These are phyloP conservation scores for Coemansia sp. DNA, from an alignment of 192 early-diverging fungal genomes.

Conservation along the genomic window DNA sequence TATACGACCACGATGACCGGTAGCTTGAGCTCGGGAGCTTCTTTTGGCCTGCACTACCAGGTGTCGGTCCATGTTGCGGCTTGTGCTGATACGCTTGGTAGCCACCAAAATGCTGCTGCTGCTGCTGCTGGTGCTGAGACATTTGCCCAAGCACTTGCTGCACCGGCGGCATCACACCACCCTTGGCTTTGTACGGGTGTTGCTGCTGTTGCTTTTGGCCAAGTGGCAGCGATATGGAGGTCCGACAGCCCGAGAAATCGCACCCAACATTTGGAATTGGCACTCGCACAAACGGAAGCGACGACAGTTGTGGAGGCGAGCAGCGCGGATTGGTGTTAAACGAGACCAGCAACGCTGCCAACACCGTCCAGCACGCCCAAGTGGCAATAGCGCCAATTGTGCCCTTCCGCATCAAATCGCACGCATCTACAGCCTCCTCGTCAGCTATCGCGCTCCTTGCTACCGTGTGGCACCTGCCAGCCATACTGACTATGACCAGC, in stretches of 20 bases:
- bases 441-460: constrained; percentile 7
- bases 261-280: neutral
- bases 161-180: neutral
- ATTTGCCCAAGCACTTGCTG: constrained; percentile 8
- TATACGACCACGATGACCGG: constrained; percentile 49
- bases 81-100: constrained; percentile 6
- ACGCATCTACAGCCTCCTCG: constrained; percentile 7
- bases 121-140: neutral
- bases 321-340: constrained; percentile 27
- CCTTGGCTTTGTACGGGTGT: neutral
- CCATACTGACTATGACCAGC: constrained; percentile 23
- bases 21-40: constrained; percentile 10
- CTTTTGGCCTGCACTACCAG: constrained; percentile 5
- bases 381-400: constrained; percentile 15
- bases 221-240: neutral
- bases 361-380: constrained; percentile 35
- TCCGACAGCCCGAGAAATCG: neutral
- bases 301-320: neutral
- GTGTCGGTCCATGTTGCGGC: neutral
- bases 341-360: constrained; percentile 28
- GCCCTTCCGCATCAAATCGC: constrained; percentile 38
- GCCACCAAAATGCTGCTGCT: constrained; percentile 2
- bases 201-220: constrained; percentile 8
- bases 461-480: constrained; percentile 35
- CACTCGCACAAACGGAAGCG: neutral